phyloP scores from a whole-genome alignment of 164 flowering plant species.

The Piper betle region DNA sequence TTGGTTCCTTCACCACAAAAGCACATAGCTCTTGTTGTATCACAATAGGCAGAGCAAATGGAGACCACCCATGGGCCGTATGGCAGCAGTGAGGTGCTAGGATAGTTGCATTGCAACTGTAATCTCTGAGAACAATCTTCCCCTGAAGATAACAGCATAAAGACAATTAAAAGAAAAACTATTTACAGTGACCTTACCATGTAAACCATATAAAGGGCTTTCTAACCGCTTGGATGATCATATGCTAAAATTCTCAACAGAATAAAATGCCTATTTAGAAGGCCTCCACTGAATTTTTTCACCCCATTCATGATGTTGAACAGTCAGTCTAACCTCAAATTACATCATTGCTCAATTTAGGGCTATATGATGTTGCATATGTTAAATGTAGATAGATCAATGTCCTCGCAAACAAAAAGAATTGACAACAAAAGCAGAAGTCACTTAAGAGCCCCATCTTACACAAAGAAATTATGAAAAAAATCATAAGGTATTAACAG shows the following conservation, averaged over 20 bases:
- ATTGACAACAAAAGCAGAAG: neutral
- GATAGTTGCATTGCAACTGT: constrained; percentile 60
- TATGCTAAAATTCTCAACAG: too few relatives aligned
- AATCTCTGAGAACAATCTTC: constrained; percentile 65
- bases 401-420: neutral
- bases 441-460: neutral
- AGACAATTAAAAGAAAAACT: neutral
- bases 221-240: too few relatives aligned
- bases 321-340: too few relatives aligned
- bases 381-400: too few relatives aligned
- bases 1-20: constrained; percentile 96
- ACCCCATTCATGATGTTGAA: too few relatives aligned
- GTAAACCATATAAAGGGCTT: neutral
- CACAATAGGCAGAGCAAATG: constrained; percentile 78
- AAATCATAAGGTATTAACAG: neutral
- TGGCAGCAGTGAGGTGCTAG: constrained; percentile 48
- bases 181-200: neutral
- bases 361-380: too few relatives aligned
- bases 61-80: constrained; percentile 92
- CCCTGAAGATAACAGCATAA: constrained; percentile 27
- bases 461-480: neutral
- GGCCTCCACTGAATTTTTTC: too few relatives aligned
- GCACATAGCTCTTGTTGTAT: constrained; percentile 91
- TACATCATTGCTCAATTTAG: too few relatives aligned
- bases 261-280: too few relatives aligned